Evolutionary conservation across 1,284 basidiomycete species (phyloP).

Genomic region (Coniferiporia sulphurascens): DNA sequence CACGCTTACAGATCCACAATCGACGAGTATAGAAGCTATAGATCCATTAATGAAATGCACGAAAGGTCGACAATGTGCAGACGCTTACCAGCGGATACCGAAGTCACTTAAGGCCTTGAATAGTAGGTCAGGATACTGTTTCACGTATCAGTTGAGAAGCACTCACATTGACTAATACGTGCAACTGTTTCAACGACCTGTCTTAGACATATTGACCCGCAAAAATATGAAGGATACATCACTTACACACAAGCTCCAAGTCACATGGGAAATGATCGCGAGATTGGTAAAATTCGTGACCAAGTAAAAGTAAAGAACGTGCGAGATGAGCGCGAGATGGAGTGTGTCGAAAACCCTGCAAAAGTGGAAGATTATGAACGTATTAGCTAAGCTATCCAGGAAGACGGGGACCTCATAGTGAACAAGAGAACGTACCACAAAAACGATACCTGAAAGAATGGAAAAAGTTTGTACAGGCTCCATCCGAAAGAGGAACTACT

Average conservation of each 20-base stretch:
- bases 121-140: neutral
- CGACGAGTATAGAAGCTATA: slow-evolving; percentile 2
- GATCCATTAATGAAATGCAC: neutral
- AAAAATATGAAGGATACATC: neutral
- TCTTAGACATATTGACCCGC: neutral
- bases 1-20: slow-evolving; percentile 5
- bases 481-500: neutral
- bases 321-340: slow-evolving; percentile 5
- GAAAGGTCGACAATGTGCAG: neutral
- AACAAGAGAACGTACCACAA: neutral
- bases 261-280: neutral
- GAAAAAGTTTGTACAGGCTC: neutral
- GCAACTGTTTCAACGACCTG: neutral
- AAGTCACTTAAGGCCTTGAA: slow-evolving; percentile 1
- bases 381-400: neutral
- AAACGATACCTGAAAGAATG: neutral
- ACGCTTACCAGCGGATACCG: neutral
- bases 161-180: slow-evolving; percentile 2
- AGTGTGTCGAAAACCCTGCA: slow-evolving; percentile 5
- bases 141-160: neutral
- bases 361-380: neutral
- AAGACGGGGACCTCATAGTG: no score
- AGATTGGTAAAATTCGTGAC: slow-evolving; percentile 10
- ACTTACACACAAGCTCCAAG: slow-evolving; percentile 10
- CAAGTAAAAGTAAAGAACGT: slow-evolving; percentile 4